Conservation (phyloP, 2,329 filamentous ascomycete species). For the Aaosphaeria arxii region DNA sequence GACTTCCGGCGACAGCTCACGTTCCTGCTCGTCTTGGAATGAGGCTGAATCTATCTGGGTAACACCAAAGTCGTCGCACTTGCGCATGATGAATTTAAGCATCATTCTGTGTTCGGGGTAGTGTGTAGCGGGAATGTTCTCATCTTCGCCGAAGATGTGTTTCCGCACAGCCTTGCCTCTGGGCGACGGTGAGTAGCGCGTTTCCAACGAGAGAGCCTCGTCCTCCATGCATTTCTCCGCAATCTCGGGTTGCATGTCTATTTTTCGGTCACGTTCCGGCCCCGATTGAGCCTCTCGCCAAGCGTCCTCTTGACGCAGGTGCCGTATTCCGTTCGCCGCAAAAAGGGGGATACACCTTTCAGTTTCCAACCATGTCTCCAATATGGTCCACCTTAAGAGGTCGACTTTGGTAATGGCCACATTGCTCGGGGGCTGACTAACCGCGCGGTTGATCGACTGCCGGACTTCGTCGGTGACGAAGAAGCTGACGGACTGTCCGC, state of each 20-base stretch:
- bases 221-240: conserved; percentile 53
- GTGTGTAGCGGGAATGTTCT: conserved; percentile 10
- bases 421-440: no score
- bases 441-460: conserved; percentile 1
- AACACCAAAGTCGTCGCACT: conserved; percentile 7
- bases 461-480: conserved; percentile 59
- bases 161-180: not conserved
- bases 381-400: no score
- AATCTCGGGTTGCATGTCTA: no score
- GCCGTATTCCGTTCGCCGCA: no score
- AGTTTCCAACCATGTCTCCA: no score
- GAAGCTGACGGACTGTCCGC: conserved; percentile 64
- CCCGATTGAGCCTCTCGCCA: no score
- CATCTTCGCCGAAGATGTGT: conserved; percentile 10
- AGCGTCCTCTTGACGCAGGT: no score
- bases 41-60: conserved; percentile 23
- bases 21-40: conserved; percentile 63
- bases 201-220: conserved; percentile 52
- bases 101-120: no score
- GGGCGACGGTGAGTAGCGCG: conserved; percentile 48
- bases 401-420: no score
- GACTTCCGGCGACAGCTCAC: conserved; percentile 60
- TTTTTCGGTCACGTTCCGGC: no score
- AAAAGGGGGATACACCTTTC: no score
- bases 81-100: not conserved